Evolutionary conservation across 1,139 yeast genomes (phyloP), one percentile per base, ranked within the genome.

Genomic region (Suhomyces guaymorum): DNA sequence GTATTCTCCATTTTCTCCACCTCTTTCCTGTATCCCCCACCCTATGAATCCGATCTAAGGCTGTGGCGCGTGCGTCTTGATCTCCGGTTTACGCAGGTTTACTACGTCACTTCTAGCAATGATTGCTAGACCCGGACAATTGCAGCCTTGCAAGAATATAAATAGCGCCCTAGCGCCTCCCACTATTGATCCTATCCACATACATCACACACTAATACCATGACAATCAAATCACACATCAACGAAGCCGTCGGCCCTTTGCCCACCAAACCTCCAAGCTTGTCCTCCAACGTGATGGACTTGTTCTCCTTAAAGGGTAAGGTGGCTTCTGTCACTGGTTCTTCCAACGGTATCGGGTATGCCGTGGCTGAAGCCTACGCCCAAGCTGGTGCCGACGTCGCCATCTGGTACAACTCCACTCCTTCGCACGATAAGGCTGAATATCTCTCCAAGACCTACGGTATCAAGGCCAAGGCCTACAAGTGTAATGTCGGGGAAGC

Each of bases 301-400:
- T 57, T 80, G 39, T 80, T 82, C 54, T 78, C 82, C 1, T 68
- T 86, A 43, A 84, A 82, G 67, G 95, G 95, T 14, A 86, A 85
- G 59, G 87, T 84, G 13, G 95, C 95, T 37, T 78, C 88, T n/a
- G 78, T 88, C 41, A 85, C 96, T 13, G 96, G 96, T 21, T 82
- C 94, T 4, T 82, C 94, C 11, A 75, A 83, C 24, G 96, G 96
- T 18, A 88, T 88, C 50, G 96, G 96, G 9, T 73, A 65, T 46
- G 88, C 86, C 5, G 87, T 86, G 17, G 96, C 95, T 28, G 84
- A 80, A 54, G 94, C 90, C 0, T 86, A 70, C 52, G 90, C 94
- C 33, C 94, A 86, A 63, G 95, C 94, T 4, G 96, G 96, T 35
- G 96, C 95, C 8, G 88, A 85, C 47, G 83, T 88, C 28, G 92